Evolutionary conservation across 140 eudicot species (phyloP).

Genomic region (Flaveria floridana): DNA sequence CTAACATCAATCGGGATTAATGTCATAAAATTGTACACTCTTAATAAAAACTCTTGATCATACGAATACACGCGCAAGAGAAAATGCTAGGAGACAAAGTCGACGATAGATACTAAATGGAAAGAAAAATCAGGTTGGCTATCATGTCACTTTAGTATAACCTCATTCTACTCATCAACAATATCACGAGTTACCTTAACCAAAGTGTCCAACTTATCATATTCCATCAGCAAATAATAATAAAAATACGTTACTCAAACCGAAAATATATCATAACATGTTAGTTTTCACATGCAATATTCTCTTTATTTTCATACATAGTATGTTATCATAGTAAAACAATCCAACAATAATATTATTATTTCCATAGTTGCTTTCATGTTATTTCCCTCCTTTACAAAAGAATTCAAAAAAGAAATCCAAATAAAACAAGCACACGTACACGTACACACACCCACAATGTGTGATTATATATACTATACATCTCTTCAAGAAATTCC

Average conservation of each 20-base stretch:
- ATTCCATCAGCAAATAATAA: not conserved
- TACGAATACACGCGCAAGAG: too few species aligned
- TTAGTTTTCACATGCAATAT: not conserved
- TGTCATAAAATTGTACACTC: too few species aligned
- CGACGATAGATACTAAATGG: too few species aligned
- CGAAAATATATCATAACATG: not conserved
- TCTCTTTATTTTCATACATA: not conserved
- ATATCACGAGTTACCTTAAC: not conserved
- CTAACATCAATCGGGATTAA: too few species aligned
- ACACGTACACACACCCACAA: conserved; percentile 10
- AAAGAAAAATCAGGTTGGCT: too few species aligned
- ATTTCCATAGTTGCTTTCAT: not conserved
- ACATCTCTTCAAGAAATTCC: conserved; percentile 29
- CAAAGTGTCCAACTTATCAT: not conserved
- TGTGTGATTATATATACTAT: conserved; percentile 33
- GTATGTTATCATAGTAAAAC: not conserved
- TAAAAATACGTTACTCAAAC: not conserved
- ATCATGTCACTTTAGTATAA: too few species aligned
- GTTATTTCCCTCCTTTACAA: not conserved
- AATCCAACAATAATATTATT: not conserved
- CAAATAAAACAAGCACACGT: not conserved
- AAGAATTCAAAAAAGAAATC: not conserved
- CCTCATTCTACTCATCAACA: not conserved
- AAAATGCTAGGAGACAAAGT: too few species aligned
- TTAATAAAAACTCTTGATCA: too few species aligned